phyloP scores from a whole-genome alignment of 495 filamentous ascomycete species.

The Chaetomium tenue region DNA sequence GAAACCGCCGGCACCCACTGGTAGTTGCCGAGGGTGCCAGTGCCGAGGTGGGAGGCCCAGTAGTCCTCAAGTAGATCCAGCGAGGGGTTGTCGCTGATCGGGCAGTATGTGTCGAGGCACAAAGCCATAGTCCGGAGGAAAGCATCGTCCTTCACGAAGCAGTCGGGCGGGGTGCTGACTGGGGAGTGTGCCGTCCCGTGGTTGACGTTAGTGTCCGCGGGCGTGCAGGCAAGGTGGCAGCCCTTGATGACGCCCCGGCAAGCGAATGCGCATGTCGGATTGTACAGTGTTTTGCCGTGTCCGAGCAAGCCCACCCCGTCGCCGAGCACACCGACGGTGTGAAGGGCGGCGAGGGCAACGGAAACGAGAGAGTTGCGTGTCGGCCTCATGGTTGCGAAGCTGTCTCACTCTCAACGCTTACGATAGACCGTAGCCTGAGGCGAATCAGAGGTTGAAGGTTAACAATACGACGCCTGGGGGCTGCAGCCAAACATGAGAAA shows the following conservation, averaged over 20 bases:
- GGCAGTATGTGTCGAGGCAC: constrained; percentile 29
- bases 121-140: constrained; percentile 26
- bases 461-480: background rate
- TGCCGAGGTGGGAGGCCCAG: constrained; percentile 28
- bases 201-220: constrained; percentile 15
- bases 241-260: constrained; percentile 23
- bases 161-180: constrained; percentile 23
- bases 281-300: constrained; percentile 25
- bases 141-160: constrained; percentile 22
- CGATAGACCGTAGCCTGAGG: background rate
- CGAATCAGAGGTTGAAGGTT: background rate
- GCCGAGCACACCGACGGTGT: constrained; percentile 13
- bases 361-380: background rate
- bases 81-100: constrained; percentile 21
- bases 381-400: background rate
- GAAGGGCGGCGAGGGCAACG: constrained; percentile 12
- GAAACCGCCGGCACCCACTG: constrained; percentile 15
- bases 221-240: constrained; percentile 24
- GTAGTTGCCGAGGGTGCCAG: constrained; percentile 26
- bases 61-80: constrained; percentile 25
- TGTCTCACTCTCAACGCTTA: background rate
- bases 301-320: constrained; percentile 27
- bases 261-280: constrained; percentile 27
- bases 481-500: background rate
- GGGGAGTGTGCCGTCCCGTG: constrained; percentile 28